Evolutionary conservation across 768 basidiomycete genomes (phyloP), one percentile per base, ranked within the genome.

Genomic region (Kwoniella dendrophila): DNA sequence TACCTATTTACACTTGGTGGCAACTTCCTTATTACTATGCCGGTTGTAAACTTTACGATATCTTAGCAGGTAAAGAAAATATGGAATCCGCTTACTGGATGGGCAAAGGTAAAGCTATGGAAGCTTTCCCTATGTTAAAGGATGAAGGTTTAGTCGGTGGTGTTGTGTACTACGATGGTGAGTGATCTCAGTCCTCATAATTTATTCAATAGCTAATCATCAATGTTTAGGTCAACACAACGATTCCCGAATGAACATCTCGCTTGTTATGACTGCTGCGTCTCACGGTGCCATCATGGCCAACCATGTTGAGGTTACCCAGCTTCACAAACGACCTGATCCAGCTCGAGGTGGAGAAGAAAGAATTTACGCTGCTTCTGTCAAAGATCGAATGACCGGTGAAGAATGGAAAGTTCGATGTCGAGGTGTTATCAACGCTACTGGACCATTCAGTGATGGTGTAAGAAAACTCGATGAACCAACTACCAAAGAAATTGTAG

Each of bases 1-100:
- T 98, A 16, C 95, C 95, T 5, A 85, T 98, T 50, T 97, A 99
- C 85, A 95, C 88, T 63, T 94, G 92, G 79, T 98, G 94, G 93
- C 93, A 97, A 73, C 84, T 97, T 14, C 95, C 95, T 0, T 99
- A 98, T 80, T 97, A 96, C 79, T 92, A 86, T 82, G 87, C 86
- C 2, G 95, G 95, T 3, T 93, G 90, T 82, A 98, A 97, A 81
- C 82, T 97, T 83, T 99, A 99, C 81, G 95, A 99, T 76, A 40
- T 96, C 32, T 83, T 99, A 20, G 95, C 95, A 7, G 95, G 95
- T 0, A 89, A 89, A 78, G 91, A 96, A 78, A 97, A 97, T 78
- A 96, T 96, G 92, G 92, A 93, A 79, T 83, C 85, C 1, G 92
- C 92, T 6, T 98, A 98, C 79, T 83, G 96, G 67, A 94, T 99